A percentile compares a stretch with the other conserved stretches of the same genome.
These are phyloP conservation scores for Epicoccum sorghinum DNA, from an alignment of 2,329 filamentous ascomycete genomes.

Conservation along the genomic window DNA sequence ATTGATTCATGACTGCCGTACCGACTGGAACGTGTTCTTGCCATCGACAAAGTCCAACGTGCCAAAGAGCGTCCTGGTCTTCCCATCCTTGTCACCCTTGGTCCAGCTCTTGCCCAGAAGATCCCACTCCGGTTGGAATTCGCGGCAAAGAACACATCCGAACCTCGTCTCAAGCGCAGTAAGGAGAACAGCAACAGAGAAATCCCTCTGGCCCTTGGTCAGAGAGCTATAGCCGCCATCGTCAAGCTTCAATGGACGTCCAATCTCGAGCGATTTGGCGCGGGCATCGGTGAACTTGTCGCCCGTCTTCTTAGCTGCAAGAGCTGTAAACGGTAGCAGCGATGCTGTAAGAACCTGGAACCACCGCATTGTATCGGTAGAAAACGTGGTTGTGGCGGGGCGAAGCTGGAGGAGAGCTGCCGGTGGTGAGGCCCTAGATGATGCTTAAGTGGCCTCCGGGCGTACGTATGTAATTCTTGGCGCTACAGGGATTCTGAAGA, in stretches of 20 bases:
- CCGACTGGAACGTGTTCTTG: constrained; percentile 83
- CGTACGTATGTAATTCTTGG: constrained; percentile 37
- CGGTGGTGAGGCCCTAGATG: constrained; percentile 5
- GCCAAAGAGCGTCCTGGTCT: constrained; percentile 76
- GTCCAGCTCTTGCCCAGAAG: constrained; percentile 84
- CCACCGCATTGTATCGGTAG: constrained; percentile 66
- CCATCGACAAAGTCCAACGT: constrained; percentile 90
- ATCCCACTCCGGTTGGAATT: constrained; percentile 95
- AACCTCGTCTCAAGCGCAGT: constrained; percentile 85
- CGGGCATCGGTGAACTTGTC: constrained; percentile 76
- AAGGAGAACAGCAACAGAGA: constrained; percentile 79
- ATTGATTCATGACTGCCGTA: constrained; percentile 51
- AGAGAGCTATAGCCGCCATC: constrained; percentile 77
- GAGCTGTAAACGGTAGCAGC: constrained; percentile 64
- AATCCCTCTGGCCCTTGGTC: constrained; percentile 79
- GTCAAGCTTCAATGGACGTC: constrained; percentile 74
- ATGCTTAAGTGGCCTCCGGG: constrained; percentile 42
- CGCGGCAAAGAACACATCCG: constrained; percentile 82
- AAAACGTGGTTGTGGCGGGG: constrained; percentile 21
- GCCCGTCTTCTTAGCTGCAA: constrained; percentile 67
- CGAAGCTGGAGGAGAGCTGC: constrained; percentile 18
- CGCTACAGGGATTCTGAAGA: constrained; percentile 21
- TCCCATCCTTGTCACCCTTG: constrained; percentile 77
- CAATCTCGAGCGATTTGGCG: constrained; percentile 66
- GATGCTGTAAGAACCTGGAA: constrained; percentile 67